A percentile compares a stretch with the other conserved stretches of the same genome.
These are phyloP conservation scores for Puccinellia tenuiflora DNA, from an alignment of 176 grass and related monocot species.

Conservation along the genomic window DNA sequence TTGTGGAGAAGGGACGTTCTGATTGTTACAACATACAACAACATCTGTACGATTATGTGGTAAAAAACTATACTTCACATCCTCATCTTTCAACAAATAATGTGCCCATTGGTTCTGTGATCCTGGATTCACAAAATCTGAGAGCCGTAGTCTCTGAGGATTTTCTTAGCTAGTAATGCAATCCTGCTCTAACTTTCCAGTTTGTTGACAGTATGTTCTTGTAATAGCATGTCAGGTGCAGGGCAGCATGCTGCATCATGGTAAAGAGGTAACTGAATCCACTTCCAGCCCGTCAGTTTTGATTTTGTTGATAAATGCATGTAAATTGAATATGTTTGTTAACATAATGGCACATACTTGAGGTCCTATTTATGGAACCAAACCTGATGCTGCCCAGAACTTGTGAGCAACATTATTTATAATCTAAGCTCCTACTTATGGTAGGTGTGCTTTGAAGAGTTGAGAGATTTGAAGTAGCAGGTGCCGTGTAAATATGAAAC, in stretches of 20 bases:
- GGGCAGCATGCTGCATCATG: neutral
- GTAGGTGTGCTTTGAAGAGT: neutral
- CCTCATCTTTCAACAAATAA: neutral
- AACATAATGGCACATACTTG: neutral
- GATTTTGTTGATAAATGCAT: neutral
- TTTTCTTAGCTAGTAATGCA: neutral
- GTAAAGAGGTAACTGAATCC: conserved; percentile 10
- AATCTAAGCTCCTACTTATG: neutral
- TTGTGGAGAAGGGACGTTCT: too few relatives aligned
- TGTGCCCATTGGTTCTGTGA: neutral
- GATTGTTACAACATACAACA: neutral
- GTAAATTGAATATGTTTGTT: neutral
- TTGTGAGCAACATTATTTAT: neutral
- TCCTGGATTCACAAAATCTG: neutral
- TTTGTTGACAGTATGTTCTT: neutral
- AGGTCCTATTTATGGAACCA: neutral
- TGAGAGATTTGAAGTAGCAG: neutral
- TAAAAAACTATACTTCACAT: neutral
- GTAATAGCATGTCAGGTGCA: neutral
- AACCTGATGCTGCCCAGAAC: neutral
- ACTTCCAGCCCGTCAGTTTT: neutral
- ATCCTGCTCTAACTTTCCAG: neutral
- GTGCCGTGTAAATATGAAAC: conserved; percentile 7
- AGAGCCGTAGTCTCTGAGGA: neutral
- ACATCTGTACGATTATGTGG: neutral